These are phyloP conservation scores for Tolypocladium tundrense DNA, from an alignment of 2,329 filamentous ascomycete genomes.

Conservation along the genomic window DNA sequence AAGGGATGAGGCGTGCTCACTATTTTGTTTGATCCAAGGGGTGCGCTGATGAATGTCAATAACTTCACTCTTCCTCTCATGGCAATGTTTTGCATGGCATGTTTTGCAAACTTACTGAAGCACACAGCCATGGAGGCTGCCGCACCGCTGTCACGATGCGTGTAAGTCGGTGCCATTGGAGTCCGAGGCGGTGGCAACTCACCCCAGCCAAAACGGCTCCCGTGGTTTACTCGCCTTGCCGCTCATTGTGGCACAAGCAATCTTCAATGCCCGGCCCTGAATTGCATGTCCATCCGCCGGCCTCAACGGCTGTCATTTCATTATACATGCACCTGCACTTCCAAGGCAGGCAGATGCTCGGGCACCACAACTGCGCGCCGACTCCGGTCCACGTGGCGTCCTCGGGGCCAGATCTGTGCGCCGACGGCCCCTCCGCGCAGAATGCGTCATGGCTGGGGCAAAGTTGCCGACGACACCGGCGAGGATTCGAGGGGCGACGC, in stretches of 20 bases:
- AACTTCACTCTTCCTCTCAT: background rate
- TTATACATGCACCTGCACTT: background rate
- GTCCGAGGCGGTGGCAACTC: constrained; percentile 6
- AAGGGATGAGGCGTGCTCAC: constrained; percentile 12
- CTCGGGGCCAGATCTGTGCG: background rate
- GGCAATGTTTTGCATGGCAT: background rate
- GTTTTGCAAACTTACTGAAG: constrained; percentile 25
- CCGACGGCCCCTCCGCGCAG: background rate
- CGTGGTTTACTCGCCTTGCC: constrained; percentile 11
- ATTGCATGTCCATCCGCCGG: background rate
- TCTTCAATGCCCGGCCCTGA: background rate
- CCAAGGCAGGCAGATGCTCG: background rate
- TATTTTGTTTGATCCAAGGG: constrained; percentile 33
- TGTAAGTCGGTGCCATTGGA: background rate
- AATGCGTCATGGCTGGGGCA: background rate
- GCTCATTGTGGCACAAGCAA: background rate
- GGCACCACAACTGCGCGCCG: background rate
- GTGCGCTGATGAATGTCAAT: constrained; percentile 19
- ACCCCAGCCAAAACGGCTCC: constrained; percentile 36
- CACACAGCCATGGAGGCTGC: constrained; percentile 34
- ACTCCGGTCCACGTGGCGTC: background rate
- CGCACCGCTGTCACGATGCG: constrained; percentile 21
- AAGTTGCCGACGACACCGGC: background rate
- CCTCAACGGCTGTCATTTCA: background rate
- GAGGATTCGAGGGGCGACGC: background rate